These are phyloP conservation scores for Cladophialophora bantiana DNA, from an alignment of 2,329 filamentous ascomycete species.

Conservation along the genomic window DNA sequence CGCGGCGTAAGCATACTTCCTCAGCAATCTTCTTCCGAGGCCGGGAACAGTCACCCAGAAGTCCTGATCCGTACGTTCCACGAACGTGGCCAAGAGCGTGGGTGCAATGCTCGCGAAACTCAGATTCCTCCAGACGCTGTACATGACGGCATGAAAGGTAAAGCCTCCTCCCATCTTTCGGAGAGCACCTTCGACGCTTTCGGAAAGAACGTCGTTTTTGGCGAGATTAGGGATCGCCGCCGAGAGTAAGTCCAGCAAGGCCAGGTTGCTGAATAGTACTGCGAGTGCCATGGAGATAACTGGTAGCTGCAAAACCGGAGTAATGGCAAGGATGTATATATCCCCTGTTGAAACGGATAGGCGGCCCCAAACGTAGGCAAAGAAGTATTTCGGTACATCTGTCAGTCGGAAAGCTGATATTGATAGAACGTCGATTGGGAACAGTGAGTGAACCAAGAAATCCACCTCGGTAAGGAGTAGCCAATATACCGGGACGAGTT, in stretches of 20 bases:
- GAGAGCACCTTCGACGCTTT: background rate
- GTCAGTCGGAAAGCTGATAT: background rate
- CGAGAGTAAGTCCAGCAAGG: background rate
- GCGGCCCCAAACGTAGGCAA: background rate
- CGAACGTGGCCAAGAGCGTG: background rate
- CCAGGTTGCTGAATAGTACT: background rate
- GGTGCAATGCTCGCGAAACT: background rate
- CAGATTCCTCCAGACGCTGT: background rate
- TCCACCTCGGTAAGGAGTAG: background rate
- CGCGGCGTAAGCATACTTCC: background rate
- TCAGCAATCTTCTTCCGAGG: background rate
- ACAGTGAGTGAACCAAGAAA: background rate
- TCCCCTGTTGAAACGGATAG: background rate
- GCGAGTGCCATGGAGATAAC: background rate
- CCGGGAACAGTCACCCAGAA: background rate
- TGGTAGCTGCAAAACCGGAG: background rate
- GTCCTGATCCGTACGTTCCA: background rate
- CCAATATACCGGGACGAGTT: background rate
- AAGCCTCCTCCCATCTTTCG: background rate
- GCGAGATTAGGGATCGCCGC: background rate
- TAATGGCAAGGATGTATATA: background rate
- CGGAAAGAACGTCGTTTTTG: background rate
- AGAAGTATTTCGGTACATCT: background rate
- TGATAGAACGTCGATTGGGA: background rate
- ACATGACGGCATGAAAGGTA: background rate